Base-by-base conservation (phyloP, 2,329 filamentous ascomycete species). In the Penicillium sp. region DNA sequence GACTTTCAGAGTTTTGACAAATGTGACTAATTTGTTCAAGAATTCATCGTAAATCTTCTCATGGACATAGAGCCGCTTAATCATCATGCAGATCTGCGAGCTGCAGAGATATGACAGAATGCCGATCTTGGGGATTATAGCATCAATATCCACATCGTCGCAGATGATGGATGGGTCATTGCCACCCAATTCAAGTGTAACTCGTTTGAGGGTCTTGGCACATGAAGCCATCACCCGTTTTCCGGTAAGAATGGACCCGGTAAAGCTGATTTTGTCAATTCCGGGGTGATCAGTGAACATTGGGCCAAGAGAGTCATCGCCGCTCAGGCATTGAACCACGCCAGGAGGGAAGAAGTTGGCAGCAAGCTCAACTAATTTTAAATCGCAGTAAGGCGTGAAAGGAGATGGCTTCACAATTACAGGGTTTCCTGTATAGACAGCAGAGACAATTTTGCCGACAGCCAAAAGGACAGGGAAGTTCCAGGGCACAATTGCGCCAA, bases 21-120 rank as follows among this genome's bases (percentile, higher is more conserved):
- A 76, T 38, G 75, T 71, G 5, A 78, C 71, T 40, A 81, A 60
- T 1, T 73, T 77, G 2, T 73, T 68, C 2, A 80, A 69, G 69
- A 87, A 85, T 16, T 75, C 64, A 26, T 83, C 79, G 64, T 84
- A 85, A 47, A 86, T 79, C 3, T 72, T 75, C 59, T 84, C 80
- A 63, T 87, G 84, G 2, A 87, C 79, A 62, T 84, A 86, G 29
- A 86, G 70, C 0, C 84, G 75, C 70, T 86, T 86, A 49, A 77
- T 78, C 41, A 78, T 78, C 23, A 84, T 76, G 65, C 81, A 84
- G 43, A 84, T 75, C 64, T 83, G 81, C 13, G 81, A 79, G 0
- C 78, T 78, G 62, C 82, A 80, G 53, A 80, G 75, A 58, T 84
- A 81, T 7, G 76, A 76, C 6, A 77, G 75, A 2, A 70, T 67